phyloP scores from a whole-genome alignment of 352 stramenopile species.

The Thraustochytrium striatum region DNA sequence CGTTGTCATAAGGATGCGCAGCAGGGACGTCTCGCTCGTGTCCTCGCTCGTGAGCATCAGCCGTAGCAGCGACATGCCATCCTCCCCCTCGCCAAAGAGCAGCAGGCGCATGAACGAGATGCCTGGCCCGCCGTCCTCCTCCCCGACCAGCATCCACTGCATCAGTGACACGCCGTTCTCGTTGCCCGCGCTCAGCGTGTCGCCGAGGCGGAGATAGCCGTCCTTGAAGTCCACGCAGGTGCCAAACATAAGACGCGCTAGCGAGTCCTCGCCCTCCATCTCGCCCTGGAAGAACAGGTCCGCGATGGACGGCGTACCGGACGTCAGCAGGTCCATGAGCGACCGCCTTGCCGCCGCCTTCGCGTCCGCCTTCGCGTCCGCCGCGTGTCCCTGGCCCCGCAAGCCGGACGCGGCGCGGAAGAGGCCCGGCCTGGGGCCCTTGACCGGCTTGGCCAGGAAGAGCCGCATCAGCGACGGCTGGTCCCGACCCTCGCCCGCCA shows the following conservation, averaged over 20 bases:
- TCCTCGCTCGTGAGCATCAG: slow-evolving; percentile 28
- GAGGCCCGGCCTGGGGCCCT: background rate
- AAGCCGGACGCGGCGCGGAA: background rate
- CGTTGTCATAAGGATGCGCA: slow-evolving; percentile 32
- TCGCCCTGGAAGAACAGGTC: slow-evolving; percentile 48
- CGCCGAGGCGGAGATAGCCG: slow-evolving; percentile 28
- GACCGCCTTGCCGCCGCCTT: background rate
- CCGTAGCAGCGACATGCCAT: slow-evolving; percentile 16
- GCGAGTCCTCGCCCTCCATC: slow-evolving; percentile 42
- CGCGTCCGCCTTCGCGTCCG: background rate
- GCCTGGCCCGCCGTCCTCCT: slow-evolving; percentile 22
- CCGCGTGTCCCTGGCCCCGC: background rate
- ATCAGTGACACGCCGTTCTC: slow-evolving; percentile 34
- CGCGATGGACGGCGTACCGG: slow-evolving; percentile 19
- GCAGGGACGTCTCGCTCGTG: background rate
- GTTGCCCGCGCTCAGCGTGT: background rate
- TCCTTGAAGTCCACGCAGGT: slow-evolving; percentile 20
- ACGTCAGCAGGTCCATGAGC: slow-evolving; percentile 33
- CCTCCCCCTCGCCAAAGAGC: slow-evolving; percentile 40
- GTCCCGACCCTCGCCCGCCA: background rate
- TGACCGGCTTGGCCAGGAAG: background rate
- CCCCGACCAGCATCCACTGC: slow-evolving; percentile 23
- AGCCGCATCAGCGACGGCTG: slow-evolving; percentile 21
- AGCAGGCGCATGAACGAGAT: slow-evolving; percentile 45
- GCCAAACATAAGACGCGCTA: slow-evolving; percentile 37